phyloP scores from a whole-genome alignment of 2,329 filamentous ascomycete species.

The Xylariomycetidae sp. region DNA sequence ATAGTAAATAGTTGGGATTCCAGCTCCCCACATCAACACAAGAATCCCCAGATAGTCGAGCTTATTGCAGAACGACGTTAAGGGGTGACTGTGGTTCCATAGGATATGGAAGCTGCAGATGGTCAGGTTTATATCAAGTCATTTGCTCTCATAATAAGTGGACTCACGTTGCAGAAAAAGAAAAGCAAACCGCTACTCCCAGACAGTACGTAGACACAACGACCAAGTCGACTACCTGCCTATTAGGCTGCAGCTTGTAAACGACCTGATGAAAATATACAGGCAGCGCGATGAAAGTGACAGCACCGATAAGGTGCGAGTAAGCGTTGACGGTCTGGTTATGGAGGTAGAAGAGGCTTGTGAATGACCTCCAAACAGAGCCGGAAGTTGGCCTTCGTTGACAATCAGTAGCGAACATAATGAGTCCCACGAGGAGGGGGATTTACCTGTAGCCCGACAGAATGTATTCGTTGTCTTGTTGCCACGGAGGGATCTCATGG shows the following conservation, averaged over 20 bases:
- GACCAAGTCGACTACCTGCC: slow-evolving; percentile 4
- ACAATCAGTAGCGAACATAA: not conserved
- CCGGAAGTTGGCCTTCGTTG: slow-evolving; percentile 3
- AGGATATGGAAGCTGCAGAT: slow-evolving; percentile 13
- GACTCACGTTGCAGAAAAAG: slow-evolving; percentile 9
- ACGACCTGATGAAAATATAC: slow-evolving; percentile 1
- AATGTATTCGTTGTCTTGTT: slow-evolving; percentile 6
- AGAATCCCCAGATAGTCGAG: slow-evolving; percentile 14
- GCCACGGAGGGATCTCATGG: slow-evolving; percentile 1
- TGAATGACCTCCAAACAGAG: slow-evolving; percentile 2
- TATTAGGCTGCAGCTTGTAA: not conserved
- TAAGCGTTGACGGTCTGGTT: slow-evolving; percentile 5
- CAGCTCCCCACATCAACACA: slow-evolving; percentile 13
- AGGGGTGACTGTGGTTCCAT: slow-evolving; percentile 6
- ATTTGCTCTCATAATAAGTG: not conserved
- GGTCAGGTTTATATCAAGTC: too few species aligned
- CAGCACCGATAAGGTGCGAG: slow-evolving; percentile 5
- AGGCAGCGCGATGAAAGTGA: slow-evolving; percentile 2
- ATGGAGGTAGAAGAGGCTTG: slow-evolving; percentile 2
- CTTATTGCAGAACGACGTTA: slow-evolving; percentile 7
- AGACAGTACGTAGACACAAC: slow-evolving; percentile 10
- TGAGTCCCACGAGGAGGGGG: too few species aligned
- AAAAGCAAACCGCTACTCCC: slow-evolving; percentile 11
- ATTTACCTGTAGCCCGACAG: slow-evolving; percentile 1
- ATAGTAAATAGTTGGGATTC: slow-evolving; percentile 15